These are phyloP conservation scores for Zymoseptoria ardabiliae DNA, from an alignment of 2,329 filamentous ascomycete genomes.

Conservation along the genomic window DNA sequence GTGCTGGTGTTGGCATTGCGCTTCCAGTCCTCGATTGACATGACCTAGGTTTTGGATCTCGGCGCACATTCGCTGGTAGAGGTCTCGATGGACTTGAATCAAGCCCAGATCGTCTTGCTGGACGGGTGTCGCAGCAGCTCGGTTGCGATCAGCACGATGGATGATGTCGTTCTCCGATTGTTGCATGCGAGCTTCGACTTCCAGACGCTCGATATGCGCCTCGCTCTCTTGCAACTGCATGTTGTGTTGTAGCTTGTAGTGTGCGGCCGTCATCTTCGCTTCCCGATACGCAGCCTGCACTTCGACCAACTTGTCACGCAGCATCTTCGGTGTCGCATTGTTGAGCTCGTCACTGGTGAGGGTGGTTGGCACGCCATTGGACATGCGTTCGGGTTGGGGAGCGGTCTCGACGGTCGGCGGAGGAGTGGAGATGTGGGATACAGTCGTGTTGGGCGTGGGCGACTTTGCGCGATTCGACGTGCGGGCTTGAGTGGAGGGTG, in stretches of 20 bases:
- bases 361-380: conserved; percentile 17
- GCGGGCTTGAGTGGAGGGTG: conserved; percentile 53
- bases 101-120: conserved; percentile 32
- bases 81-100: conserved; percentile 40
- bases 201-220: conserved; percentile 77
- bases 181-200: conserved; percentile 88
- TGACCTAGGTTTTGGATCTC: conserved; percentile 56
- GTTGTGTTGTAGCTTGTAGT: conserved; percentile 85
- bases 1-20: conserved; percentile 65
- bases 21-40: conserved; percentile 57
- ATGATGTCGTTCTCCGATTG: conserved; percentile 79
- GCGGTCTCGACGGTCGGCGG: conserved; percentile 34
- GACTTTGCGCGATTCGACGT: conserved; percentile 27
- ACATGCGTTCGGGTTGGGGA: conserved; percentile 5
- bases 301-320: conserved; percentile 47
- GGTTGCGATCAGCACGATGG: conserved; percentile 61
- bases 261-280: conserved; percentile 74
- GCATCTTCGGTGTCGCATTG: conserved; percentile 43
- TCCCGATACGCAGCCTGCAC: conserved; percentile 52
- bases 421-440: conserved; percentile 42
- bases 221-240: conserved; percentile 76
- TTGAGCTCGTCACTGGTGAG: conserved; percentile 47
- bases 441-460: conserved; percentile 46
- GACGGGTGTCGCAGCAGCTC: conserved; percentile 43
- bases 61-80: conserved; percentile 50